Conservation (phyloP, 2,329 filamentous ascomycete genomes). For the Lasiodiplodia gonubiensis region DNA sequence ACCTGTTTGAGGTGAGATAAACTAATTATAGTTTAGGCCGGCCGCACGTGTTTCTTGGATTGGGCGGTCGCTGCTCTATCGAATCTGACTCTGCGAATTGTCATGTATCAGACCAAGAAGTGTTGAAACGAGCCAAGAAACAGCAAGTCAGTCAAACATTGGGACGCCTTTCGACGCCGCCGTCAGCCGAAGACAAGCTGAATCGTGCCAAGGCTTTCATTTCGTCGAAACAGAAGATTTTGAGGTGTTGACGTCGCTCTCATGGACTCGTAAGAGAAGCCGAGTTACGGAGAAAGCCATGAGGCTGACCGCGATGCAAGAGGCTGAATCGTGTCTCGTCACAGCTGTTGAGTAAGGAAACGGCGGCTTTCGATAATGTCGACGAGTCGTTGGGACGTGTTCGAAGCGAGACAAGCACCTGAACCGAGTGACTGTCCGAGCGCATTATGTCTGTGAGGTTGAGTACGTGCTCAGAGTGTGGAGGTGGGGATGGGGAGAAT, state of each 20-base stretch:
- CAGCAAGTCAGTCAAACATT: slow-evolving; percentile 12
- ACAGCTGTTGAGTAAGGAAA: background rate
- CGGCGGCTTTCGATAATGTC: background rate
- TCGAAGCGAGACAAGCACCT: background rate
- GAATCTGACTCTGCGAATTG: slow-evolving; percentile 2
- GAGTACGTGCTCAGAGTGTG: background rate
- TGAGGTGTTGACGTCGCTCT: background rate
- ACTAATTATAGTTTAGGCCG: background rate
- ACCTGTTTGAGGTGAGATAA: background rate
- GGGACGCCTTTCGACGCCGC: slow-evolving; percentile 3
- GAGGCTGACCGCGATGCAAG: background rate
- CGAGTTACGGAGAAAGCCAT: background rate
- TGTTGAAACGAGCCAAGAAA: background rate
- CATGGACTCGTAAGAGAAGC: background rate
- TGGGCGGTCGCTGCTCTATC: background rate
- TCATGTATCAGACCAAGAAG: background rate
- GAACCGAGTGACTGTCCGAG: background rate
- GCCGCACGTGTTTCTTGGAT: slow-evolving; percentile 5
- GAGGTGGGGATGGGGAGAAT: background rate
- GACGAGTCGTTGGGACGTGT: background rate
- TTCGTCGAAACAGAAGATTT: background rate
- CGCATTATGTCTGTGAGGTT: background rate
- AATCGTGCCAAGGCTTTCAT: background rate
- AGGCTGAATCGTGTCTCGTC: background rate
- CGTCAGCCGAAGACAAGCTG: background rate